Evolutionary conservation across 331 rosid genomes (phyloP).

Genomic region (Quercus tomentella): DNA sequence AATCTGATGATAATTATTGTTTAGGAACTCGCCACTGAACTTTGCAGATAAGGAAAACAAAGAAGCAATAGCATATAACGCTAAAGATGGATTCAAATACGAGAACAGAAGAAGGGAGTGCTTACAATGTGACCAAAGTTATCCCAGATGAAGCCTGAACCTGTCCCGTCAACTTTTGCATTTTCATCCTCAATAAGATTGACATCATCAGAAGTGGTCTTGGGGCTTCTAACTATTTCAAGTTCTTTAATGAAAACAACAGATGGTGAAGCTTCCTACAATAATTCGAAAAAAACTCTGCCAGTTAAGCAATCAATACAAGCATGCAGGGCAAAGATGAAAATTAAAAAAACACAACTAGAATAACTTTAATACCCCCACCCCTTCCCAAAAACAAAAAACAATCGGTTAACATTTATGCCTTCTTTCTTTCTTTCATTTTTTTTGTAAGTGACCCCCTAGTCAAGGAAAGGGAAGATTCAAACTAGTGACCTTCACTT

Average conservation of each 20-base stretch:
- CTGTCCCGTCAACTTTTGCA: slow-evolving; percentile 85
- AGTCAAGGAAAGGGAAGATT: too few relatives aligned
- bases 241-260: slow-evolving; percentile 79
- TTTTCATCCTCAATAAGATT: slow-evolving; percentile 44
- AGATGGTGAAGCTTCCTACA: slow-evolving; percentile 75
- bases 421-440: too few relatives aligned
- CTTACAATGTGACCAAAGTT: slow-evolving; percentile 92
- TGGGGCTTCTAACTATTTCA: slow-evolving; percentile 59
- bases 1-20: too few relatives aligned
- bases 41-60: too few relatives aligned
- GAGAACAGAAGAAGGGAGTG: neutral
- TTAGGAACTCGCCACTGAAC: too few relatives aligned
- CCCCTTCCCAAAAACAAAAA: too few relatives aligned
- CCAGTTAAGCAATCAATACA: neutral
- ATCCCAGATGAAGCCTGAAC: slow-evolving; percentile 97
- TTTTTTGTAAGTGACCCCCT: too few relatives aligned
- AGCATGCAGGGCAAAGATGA: neutral
- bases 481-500: too few relatives aligned
- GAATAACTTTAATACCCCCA: too few relatives aligned
- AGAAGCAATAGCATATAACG: too few relatives aligned
- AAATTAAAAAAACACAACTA: neutral
- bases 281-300: neutral
- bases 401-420: too few relatives aligned
- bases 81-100: too few relatives aligned
- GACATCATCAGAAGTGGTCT: slow-evolving; percentile 29